These are phyloP conservation scores for Pisolithus marmoratus DNA, from an alignment of 768 basidiomycete species.

Conservation along the genomic window DNA sequence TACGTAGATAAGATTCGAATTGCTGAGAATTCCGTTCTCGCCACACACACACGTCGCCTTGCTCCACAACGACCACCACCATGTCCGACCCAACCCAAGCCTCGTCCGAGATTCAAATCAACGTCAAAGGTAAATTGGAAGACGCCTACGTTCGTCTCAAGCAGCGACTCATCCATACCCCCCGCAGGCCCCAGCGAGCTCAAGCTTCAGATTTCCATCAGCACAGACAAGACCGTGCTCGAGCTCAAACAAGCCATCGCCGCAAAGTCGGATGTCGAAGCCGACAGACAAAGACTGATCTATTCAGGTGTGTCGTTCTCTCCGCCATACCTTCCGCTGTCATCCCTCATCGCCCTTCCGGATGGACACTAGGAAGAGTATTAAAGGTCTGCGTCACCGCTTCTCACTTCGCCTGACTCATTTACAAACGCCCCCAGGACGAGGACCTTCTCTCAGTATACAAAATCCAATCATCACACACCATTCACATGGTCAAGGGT, in stretches of 20 bases:
- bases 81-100: constrained; percentile 40
- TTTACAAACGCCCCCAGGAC: constrained; percentile 42
- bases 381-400: constrained; percentile 47
- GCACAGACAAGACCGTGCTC: constrained; percentile 74
- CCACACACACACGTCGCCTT: background rate
- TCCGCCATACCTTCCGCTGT: background rate
- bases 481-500: constrained; percentile 92
- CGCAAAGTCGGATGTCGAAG: constrained; percentile 76
- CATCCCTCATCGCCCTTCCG: background rate
- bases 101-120: constrained; percentile 51
- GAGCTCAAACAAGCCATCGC: constrained; percentile 93
- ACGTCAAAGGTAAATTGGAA: constrained; percentile 55
- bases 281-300: constrained; percentile 85
- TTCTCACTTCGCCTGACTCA: background rate
- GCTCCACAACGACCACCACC: constrained; percentile 19
- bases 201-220: constrained; percentile 84
- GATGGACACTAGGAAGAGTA: constrained; percentile 48
- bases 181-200: constrained; percentile 78
- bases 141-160: too few species aligned
- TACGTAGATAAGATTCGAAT: background rate
- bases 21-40: background rate
- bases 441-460: constrained; percentile 78
- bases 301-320: constrained; percentile 69
- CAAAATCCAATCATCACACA: constrained; percentile 87
- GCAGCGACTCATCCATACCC: background rate